Conservation (phyloP, 2,329 filamentous ascomycete genomes). For the Fusarium tjaetaba region DNA sequence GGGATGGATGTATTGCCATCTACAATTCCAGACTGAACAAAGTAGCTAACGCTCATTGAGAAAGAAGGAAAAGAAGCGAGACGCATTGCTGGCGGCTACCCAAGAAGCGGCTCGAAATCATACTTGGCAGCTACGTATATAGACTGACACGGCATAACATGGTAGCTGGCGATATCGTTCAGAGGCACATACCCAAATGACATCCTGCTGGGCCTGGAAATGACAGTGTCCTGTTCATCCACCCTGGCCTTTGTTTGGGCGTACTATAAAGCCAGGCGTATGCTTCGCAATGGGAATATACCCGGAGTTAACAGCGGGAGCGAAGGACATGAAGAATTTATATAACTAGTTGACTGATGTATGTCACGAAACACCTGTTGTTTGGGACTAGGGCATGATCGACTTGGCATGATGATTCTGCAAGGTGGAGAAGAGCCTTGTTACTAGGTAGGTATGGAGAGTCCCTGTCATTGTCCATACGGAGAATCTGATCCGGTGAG, state of each 20-base stretch:
- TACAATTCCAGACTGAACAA: background rate
- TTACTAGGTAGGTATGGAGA: background rate
- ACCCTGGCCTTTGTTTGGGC: background rate
- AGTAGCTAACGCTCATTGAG: background rate
- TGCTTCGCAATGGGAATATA: background rate
- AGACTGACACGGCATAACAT: background rate
- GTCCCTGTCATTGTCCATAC: background rate
- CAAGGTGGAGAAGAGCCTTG: background rate
- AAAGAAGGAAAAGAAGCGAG: background rate
- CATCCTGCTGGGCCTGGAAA: background rate
- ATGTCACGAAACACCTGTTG: background rate
- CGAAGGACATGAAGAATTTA: background rate
- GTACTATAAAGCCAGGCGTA: background rate
- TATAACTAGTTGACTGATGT: background rate
- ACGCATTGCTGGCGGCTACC: background rate
- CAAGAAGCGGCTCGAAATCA: background rate
- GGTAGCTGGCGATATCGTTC: background rate
- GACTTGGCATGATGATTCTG: background rate
- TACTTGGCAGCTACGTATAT: background rate
- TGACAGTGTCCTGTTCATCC: background rate
- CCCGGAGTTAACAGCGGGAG: background rate
- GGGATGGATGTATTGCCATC: background rate
- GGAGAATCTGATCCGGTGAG: conserved; percentile 12
- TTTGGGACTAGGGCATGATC: background rate
- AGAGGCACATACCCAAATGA: background rate